These are phyloP conservation scores for Akebia trifoliata DNA, from an alignment of 164 flowering plant genomes.

Conservation along the genomic window DNA sequence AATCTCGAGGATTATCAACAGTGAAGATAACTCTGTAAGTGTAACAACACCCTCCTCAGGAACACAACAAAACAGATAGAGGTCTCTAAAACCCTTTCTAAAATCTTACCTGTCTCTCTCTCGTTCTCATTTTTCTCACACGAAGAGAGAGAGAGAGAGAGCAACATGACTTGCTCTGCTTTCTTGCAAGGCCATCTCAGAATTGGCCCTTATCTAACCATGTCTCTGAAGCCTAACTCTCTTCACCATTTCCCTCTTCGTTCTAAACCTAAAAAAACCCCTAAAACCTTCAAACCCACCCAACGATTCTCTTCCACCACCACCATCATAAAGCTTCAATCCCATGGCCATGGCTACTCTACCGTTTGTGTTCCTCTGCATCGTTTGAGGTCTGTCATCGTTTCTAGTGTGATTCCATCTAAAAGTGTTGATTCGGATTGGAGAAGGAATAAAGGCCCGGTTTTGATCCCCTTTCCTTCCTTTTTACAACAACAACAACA, in stretches of 20 bases:
- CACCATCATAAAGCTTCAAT: conserved; percentile 41
- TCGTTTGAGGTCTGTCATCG: conserved; percentile 35
- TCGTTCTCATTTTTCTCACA: no score
- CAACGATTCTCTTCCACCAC: not conserved
- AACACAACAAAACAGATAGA: no score
- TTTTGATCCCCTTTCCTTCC: conserved; percentile 3
- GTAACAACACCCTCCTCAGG: no score
- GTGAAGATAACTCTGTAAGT: no score
- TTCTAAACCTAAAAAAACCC: conserved; percentile 21
- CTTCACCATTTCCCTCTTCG: conserved; percentile 3
- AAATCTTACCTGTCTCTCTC: no score
- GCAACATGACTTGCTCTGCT: conserved; percentile 13
- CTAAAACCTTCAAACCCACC: conserved; percentile 18
- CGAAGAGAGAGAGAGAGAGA: not conserved
- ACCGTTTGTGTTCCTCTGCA: conserved; percentile 31
- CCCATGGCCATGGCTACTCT: conserved; percentile 11
- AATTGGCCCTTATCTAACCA: conserved; percentile 6
- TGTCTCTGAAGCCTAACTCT: conserved; percentile 16
- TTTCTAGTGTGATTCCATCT: conserved; percentile 7
- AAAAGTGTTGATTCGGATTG: conserved; percentile 15
- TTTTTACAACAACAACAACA: conserved; percentile 13
- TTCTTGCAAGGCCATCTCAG: conserved; percentile 11
- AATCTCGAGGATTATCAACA: no score
- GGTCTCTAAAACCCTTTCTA: no score
- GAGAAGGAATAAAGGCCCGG: conserved; percentile 6